phyloP scores from a whole-genome alignment of 2,329 filamentous ascomycete species.

The Pestalotiopsis sp. region DNA sequence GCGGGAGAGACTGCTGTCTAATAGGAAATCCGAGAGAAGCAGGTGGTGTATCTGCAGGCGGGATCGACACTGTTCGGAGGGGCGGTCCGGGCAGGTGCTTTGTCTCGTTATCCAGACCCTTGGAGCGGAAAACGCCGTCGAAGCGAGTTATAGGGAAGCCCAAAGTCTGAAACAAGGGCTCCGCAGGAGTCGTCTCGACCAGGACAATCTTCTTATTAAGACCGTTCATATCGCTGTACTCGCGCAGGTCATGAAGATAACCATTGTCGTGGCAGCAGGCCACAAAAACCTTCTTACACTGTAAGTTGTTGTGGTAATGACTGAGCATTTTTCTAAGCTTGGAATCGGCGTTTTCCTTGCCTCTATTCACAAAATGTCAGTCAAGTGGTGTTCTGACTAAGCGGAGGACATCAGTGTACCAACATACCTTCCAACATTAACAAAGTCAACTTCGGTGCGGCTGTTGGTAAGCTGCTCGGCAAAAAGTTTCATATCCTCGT shows the following conservation, averaged over 20 bases:
- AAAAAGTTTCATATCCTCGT: conserved; percentile 34
- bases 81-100: conserved; percentile 23
- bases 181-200: conserved; percentile 35
- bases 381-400: not conserved
- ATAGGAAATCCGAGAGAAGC: not conserved
- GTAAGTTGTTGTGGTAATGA: conserved; percentile 35
- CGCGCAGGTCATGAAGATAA: conserved; percentile 36
- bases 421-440: conserved; percentile 30
- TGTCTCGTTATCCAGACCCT: conserved; percentile 32
- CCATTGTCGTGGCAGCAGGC: conserved; percentile 38
- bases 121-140: conserved; percentile 32
- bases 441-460: conserved; percentile 35
- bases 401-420: not conserved
- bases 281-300: conserved; percentile 36
- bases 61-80: conserved; percentile 22
- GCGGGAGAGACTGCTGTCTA: conserved; percentile 16
- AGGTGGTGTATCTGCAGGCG: conserved; percentile 10
- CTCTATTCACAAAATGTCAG: conserved; percentile 19
- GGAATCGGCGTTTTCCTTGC: conserved; percentile 35
- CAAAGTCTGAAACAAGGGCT: conserved; percentile 33
- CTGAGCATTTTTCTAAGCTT: conserved; percentile 28
- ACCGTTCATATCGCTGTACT: conserved; percentile 29
- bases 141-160: conserved; percentile 34
- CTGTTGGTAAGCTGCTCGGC: conserved; percentile 37
- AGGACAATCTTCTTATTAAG: conserved; percentile 26